phyloP scores from a whole-genome alignment of 441 rosid genomes.

The Theobroma grandiflorum region DNA sequence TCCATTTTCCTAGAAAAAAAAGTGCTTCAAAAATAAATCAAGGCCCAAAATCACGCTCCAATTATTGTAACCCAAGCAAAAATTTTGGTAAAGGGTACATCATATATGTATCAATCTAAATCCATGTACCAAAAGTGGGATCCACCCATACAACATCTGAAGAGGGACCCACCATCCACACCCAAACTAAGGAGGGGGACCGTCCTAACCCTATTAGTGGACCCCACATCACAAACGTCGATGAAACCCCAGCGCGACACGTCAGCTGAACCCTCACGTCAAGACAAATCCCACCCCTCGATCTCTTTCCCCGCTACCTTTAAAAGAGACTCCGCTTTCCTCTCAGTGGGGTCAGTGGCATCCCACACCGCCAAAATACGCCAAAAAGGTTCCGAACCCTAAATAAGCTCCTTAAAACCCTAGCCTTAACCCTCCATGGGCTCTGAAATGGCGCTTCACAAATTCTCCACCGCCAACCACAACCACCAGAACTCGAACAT shows the following conservation, averaged over 20 bases:
- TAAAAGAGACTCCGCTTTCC: background rate
- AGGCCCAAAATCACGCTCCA: too few species aligned
- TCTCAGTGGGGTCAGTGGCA: background rate
- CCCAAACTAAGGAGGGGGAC: background rate
- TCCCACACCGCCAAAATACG: background rate
- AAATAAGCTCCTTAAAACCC: background rate
- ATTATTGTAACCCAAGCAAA: too few species aligned
- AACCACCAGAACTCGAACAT: slow-evolving; percentile 28
- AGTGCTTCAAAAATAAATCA: too few species aligned
- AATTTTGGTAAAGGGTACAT: too few species aligned
- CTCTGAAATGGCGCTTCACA: slow-evolving; percentile 43
- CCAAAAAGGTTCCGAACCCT: slow-evolving; percentile 25
- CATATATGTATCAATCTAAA: background rate
- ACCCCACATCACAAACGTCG: background rate
- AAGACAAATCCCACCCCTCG: slow-evolving; percentile 12
- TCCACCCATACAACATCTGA: background rate
- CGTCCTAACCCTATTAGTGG: background rate
- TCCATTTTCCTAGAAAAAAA: too few species aligned
- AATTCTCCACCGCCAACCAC: slow-evolving; percentile 23
- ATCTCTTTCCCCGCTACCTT: background rate
- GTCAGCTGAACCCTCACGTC: background rate
- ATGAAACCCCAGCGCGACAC: slow-evolving; percentile 16
- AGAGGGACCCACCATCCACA: background rate
- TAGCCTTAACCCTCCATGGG: slow-evolving; percentile 31
- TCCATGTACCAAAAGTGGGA: background rate